Evolutionary conservation across 805 yeast genomes (phyloP).

Genomic region (Kregervanrija delftensis): DNA sequence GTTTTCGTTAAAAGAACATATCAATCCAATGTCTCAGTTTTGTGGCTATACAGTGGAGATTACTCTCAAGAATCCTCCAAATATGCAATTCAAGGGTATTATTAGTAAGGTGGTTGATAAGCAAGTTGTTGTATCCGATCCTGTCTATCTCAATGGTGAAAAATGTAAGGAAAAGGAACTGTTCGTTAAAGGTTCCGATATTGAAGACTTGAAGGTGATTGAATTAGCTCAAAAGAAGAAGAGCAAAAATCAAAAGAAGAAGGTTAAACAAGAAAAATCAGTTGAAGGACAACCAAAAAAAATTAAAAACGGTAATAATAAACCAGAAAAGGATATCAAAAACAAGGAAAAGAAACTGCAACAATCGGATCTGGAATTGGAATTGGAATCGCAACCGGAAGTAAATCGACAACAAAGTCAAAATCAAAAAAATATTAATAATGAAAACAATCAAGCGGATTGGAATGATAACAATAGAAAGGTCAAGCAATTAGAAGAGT

Average conservation of each 20-base stretch:
- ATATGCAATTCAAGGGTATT: constrained; percentile 19
- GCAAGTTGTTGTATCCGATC: constrained; percentile 25
- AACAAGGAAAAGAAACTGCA: background rate
- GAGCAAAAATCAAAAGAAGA: constrained; percentile 18
- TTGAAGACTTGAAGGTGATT: constrained; percentile 49
- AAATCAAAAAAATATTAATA: constrained; percentile 8
- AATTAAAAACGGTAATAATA: background rate
- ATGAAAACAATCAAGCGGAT: constrained; percentile 28
- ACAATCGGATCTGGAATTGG: constrained; percentile 4
- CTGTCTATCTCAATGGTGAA: constrained; percentile 25
- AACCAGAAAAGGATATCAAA: constrained; percentile 1
- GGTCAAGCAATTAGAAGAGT: constrained; percentile 51
- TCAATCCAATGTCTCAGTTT: constrained; percentile 30
- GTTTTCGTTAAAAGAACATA: no score
- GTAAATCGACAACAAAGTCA: constrained; percentile 13
- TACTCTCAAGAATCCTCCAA: constrained; percentile 32
- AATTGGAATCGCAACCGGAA: constrained; percentile 5
- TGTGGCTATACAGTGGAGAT: constrained; percentile 41
- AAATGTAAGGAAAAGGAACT: constrained; percentile 14
- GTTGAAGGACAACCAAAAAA: constrained; percentile 1
- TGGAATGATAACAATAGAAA: constrained; percentile 47
- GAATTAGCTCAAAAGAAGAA: constrained; percentile 37
- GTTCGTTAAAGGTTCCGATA: constrained; percentile 30
- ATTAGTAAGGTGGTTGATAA: constrained; percentile 19
- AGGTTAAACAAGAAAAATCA: constrained; percentile 9